Conservation (phyloP, 2,329 filamentous ascomycete species). For the Cordyceps farinosa region DNA sequence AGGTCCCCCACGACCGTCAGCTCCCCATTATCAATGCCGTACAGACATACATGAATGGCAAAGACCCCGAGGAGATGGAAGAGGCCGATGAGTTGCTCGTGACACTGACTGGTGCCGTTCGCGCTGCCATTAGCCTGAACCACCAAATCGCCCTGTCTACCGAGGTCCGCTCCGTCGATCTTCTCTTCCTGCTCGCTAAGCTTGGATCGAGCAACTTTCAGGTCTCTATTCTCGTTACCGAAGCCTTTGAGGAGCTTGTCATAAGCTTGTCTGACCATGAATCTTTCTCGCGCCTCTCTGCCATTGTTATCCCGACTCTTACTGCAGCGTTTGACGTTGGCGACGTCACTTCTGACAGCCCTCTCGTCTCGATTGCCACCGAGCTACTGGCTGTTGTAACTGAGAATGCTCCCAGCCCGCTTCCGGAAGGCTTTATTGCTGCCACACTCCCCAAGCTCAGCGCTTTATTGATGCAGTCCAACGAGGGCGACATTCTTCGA, state of each 20-base stretch:
- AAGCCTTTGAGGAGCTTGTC: constrained; percentile 88
- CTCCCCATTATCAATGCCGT: constrained; percentile 57
- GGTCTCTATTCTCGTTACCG: constrained; percentile 79
- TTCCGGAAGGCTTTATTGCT: constrained; percentile 81
- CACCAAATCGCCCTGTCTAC: constrained; percentile 68
- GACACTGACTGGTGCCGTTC: constrained; percentile 80
- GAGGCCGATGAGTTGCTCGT: constrained; percentile 92
- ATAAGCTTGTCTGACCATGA: constrained; percentile 62
- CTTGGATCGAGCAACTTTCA: constrained; percentile 89
- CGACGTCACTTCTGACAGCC: constrained; percentile 77
- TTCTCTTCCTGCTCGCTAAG: constrained; percentile 85
- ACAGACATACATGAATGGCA: constrained; percentile 70
- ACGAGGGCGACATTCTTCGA: constrained; percentile 84
- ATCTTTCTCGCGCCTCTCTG: constrained; percentile 73
- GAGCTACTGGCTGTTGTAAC: constrained; percentile 79
- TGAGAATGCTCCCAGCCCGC: constrained; percentile 77
- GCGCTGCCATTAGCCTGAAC: constrained; percentile 78
- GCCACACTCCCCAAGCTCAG: constrained; percentile 85
- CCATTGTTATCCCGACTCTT: constrained; percentile 81
- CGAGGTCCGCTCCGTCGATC: constrained; percentile 70
- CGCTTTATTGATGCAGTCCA: constrained; percentile 73
- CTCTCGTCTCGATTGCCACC: constrained; percentile 79
- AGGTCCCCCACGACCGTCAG: constrained; percentile 56
- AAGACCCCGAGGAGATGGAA: constrained; percentile 77
- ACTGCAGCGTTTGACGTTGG: constrained; percentile 88